A percentile compares a stretch with the other conserved stretches of the same genome.
Conservation (phyloP, 345 rosid species). For the Moringa oleifera region DNA sequence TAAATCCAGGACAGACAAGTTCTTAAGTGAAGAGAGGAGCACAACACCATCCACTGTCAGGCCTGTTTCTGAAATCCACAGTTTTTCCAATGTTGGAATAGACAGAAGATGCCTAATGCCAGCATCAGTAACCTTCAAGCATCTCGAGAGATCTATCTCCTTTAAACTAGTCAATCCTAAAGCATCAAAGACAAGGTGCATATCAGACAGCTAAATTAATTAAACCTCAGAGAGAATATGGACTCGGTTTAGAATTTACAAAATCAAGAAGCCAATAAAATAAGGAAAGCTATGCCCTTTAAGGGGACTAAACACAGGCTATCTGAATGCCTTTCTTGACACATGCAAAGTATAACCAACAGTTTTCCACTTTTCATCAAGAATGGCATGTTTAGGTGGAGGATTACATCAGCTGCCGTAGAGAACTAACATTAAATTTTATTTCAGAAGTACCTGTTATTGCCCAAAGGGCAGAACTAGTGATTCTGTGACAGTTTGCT, state of each 20-base stretch:
- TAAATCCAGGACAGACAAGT: slow-evolving; percentile 55
- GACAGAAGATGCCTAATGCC: slow-evolving; percentile 65
- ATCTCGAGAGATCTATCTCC: slow-evolving; percentile 82
- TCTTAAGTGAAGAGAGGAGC: slow-evolving; percentile 58
- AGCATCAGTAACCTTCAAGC: slow-evolving; percentile 66
- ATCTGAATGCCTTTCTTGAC: neutral
- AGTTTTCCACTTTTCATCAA: neutral
- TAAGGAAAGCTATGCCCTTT: neutral
- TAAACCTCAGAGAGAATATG: neutral
- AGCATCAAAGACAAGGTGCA: slow-evolving; percentile 5
- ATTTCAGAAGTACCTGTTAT: slow-evolving; percentile 40
- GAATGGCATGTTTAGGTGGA: neutral
- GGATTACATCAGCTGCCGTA: neutral
- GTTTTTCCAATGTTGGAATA: slow-evolving; percentile 51
- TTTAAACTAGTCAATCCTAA: slow-evolving; percentile 63
- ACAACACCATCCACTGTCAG: slow-evolving; percentile 54
- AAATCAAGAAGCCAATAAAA: neutral
- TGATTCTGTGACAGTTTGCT: slow-evolving; percentile 64
- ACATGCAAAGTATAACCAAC: neutral
- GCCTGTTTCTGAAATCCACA: slow-evolving; percentile 61
- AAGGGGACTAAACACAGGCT: neutral
- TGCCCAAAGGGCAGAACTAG: slow-evolving; percentile 69
- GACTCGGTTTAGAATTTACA: neutral
- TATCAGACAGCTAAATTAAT: neutral
- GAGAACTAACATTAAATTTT: neutral